Conservation (phyloP, 208 protist species). For the Crithidia fasciculata region DNA sequence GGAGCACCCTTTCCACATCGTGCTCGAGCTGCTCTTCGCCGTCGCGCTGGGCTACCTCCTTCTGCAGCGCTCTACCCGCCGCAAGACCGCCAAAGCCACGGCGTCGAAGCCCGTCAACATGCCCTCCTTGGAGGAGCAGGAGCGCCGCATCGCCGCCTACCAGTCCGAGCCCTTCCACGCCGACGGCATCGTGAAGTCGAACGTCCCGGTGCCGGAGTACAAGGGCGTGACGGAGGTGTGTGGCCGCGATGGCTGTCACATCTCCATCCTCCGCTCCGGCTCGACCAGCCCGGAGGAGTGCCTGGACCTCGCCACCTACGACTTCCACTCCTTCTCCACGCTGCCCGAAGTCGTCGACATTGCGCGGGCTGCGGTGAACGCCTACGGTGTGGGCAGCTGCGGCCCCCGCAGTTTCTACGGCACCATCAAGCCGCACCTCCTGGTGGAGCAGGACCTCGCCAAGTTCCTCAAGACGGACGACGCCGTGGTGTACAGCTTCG, state of each 20-base stretch:
- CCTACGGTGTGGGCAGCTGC: conserved; percentile 97
- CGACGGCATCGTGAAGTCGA: conserved; percentile 41
- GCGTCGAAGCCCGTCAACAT: conserved; percentile 36
- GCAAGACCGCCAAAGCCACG: conserved; percentile 9
- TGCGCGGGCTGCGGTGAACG: conserved; percentile 85
- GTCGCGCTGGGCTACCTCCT: conserved; percentile 52
- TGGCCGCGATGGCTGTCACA: conserved; percentile 57
- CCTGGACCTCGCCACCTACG: conserved; percentile 92
- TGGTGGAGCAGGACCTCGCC: conserved; percentile 91
- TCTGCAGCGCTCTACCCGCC: conserved; percentile 29
- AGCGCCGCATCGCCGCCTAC: conserved; percentile 73
- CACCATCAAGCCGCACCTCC: conserved; percentile 96
- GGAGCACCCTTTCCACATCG: conserved; percentile 69
- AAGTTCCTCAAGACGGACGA: conserved; percentile 90
- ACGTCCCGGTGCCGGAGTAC: conserved; percentile 49
- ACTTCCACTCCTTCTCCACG: conserved; percentile 94
- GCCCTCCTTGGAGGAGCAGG: conserved; percentile 82
- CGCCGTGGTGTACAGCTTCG: conserved; percentile 95
- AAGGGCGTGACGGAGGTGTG: conserved; percentile 54
- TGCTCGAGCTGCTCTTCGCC: conserved; percentile 71
- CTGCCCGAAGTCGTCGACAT: conserved; percentile 78
- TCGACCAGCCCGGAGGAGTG: conserved; percentile 48
- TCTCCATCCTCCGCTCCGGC: conserved; percentile 50
- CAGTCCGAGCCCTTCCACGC: conserved; percentile 63
- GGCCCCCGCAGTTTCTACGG: conserved; percentile 98